Base-by-base conservation (phyloP, 2,329 filamentous ascomycete species). In the Epichloe festucae region DNA sequence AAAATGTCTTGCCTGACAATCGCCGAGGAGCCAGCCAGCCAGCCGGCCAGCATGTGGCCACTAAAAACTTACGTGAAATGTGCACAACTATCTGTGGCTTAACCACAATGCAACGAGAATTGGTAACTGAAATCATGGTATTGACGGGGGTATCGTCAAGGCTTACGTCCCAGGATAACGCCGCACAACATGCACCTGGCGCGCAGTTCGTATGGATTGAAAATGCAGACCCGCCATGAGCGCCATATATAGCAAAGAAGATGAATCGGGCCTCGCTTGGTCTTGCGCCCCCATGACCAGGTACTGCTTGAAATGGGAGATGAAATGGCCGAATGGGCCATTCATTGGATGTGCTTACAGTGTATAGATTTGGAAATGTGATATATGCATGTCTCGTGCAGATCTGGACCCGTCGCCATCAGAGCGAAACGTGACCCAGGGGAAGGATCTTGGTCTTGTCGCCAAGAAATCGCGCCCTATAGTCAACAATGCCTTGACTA, bases 401-500 rank as follows among this genome's bases (percentile, higher is more conserved):
- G 21, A 21, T 15, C 31, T 35, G 41, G 10, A 8, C 19, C 21
- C 8, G 15, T 44, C 14, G 10, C 31, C 40, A 35, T 45, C 12
- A 50, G 17, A 45, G 66, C 56, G 63, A 61, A 56, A 77, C 69
- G 53, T 70, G 65, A 57, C 78, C 77, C 56, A 84, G 69, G 50
- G 74, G 73, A 45, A 87, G 69, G 47, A 86, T 73, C 68, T 79
- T 82, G 59, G 77, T 79, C 56, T 73, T 71, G 66, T 87, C 83
- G 58, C 74, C 77, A 31, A 82, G 70, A 60, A 87, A 85, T 51
- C 74, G 74, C 55, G 78, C 73, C 60, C 83, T 79, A 65, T 82
- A 85, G 56, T 81, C 75, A 63, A 85, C 74, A 59, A 88, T 86
- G 51, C 79, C 78, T 59, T 75, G 70, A 52, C 82, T 82, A 63